A percentile compares a stretch with the other conserved stretches of the same genome.
Conservation (phyloP, 805 yeast species). For the Kuraishia piskuri region DNA sequence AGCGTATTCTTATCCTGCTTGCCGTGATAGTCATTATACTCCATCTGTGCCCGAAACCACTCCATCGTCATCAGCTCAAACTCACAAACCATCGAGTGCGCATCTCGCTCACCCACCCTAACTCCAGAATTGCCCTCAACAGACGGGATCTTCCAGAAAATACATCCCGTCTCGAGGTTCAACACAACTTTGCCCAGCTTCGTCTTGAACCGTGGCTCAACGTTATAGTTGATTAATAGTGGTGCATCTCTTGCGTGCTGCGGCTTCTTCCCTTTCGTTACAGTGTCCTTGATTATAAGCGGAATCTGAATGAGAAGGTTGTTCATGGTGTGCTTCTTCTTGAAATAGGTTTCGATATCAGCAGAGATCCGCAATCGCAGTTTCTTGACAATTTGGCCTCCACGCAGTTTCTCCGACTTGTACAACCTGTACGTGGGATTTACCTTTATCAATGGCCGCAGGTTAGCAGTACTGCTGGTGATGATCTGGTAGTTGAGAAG, state of each 20-base stretch:
- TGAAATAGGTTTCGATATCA: constrained; percentile 51
- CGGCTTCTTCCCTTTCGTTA: not conserved
- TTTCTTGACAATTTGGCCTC: constrained; percentile 24
- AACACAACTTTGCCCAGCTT: constrained; percentile 64
- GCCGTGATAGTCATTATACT: constrained; percentile 13
- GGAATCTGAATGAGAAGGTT: constrained; percentile 56
- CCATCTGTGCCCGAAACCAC: constrained; percentile 10
- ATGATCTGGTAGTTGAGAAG: constrained; percentile 29
- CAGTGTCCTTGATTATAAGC: constrained; percentile 21
- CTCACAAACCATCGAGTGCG: constrained; percentile 22
- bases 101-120: constrained; percentile 11
- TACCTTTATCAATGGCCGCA: constrained; percentile 38
- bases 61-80: constrained; percentile 17
- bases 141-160: constrained; percentile 66
- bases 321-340: constrained; percentile 52
- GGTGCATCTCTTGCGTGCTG: constrained; percentile 1
- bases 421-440: constrained; percentile 34
- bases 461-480: constrained; percentile 28
- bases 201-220: constrained; percentile 59
- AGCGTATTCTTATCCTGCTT: constrained; percentile 25
- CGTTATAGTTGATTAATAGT: constrained; percentile 30
- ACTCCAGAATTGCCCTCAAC: constrained; percentile 42
- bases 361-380: constrained; percentile 43
- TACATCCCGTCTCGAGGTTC: constrained; percentile 58
- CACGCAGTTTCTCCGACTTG: constrained; percentile 15